Conservation (phyloP, 2,329 filamentous ascomycete species). For the Neonectria neomacrospora region DNA sequence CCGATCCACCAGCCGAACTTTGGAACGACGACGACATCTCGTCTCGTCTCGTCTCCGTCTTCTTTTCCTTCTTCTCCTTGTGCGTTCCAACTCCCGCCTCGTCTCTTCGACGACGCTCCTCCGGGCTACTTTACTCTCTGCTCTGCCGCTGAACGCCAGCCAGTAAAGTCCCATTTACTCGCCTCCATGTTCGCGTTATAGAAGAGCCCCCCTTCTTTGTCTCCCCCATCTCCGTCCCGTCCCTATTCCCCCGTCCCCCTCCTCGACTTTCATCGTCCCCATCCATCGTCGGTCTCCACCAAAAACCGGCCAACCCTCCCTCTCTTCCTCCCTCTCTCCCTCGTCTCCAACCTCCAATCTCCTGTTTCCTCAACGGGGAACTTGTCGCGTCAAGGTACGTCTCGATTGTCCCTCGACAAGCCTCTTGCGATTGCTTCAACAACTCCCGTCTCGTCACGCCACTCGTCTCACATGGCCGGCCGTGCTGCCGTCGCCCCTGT, state of each 20-base stretch:
- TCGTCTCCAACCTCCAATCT: conserved; percentile 12
- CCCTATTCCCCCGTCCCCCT: conserved; percentile 21
- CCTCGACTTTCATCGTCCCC: conserved; percentile 14
- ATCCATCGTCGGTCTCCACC: neutral
- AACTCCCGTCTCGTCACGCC: neutral
- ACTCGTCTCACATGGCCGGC: neutral
- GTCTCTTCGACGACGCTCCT: conserved; percentile 30
- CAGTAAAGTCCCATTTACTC: conserved; percentile 15
- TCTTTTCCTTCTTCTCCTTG: conserved; percentile 18
- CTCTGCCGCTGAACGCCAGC: conserved; percentile 8
- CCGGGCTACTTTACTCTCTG: conserved; percentile 11
- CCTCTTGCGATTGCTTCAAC: neutral
- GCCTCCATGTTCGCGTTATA: conserved; percentile 52
- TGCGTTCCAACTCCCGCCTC: conserved; percentile 19
- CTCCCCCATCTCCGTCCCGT: conserved; percentile 13
- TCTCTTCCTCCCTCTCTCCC: conserved; percentile 31
- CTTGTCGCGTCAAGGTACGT: conserved; percentile 4
- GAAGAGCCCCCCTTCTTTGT: conserved; percentile 42
- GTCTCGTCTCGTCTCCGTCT: conserved; percentile 31
- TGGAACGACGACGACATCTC: conserved; percentile 28
- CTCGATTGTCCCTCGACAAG: neutral
- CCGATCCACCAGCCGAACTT: conserved; percentile 21
- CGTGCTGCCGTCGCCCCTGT: neutral
- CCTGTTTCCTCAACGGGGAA: neutral
- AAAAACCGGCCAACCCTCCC: neutral